Base-by-base conservation (phyloP, 176 grass and related monocot species). In the Avena insularis region DNA sequence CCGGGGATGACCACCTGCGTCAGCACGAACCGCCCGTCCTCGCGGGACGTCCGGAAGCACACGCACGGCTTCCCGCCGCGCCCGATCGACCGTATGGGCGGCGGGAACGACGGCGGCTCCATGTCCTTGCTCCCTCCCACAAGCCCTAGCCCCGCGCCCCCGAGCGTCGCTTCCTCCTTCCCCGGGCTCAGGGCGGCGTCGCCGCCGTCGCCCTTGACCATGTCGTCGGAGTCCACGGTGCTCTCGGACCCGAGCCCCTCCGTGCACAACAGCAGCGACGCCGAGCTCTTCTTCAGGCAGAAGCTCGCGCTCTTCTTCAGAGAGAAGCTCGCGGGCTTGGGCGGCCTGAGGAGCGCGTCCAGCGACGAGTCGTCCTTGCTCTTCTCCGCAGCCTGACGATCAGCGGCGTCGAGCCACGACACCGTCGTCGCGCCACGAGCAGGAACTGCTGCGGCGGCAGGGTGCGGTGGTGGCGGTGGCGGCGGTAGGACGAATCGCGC, bases 181-280 rank as follows among this genome's bases (percentile, higher is more conserved):
- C 40, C 76, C 55, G 25, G 53, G 78, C 2, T 36, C 64, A 81
- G 49, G 40, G 23, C 60, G 17, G 57, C 50, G 27, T 86, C 87
- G 21, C 45, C 83, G 20, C 79, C 91, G 58, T 69, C 81, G 14
- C 88, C 90, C 89, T 71, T 87, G 68, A 87, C 7, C 89, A 95
- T 77, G 50, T 77, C 75, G 2, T 77, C 75, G 4, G 75, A 85
- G 65, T 96, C 94, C 3, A 93, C 94, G 6, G 94, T 90, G 85
- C 94, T 96, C 91, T 96, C 94, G 10, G 89, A 92, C 9, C 94
- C 94, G 23, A 96, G 94, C 75, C 94, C 95, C 83, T 97, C 92
- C 9, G 95, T 97, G 92, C 92, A 97, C 36, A 91, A 86, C 74
- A 86, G 82, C 72, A 90, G 87, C 9, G 84, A 90, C 0, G 75